These are phyloP conservation scores for Metschnikowia continentalis DNA, from an alignment of 805 yeast species.

Conservation along the genomic window DNA sequence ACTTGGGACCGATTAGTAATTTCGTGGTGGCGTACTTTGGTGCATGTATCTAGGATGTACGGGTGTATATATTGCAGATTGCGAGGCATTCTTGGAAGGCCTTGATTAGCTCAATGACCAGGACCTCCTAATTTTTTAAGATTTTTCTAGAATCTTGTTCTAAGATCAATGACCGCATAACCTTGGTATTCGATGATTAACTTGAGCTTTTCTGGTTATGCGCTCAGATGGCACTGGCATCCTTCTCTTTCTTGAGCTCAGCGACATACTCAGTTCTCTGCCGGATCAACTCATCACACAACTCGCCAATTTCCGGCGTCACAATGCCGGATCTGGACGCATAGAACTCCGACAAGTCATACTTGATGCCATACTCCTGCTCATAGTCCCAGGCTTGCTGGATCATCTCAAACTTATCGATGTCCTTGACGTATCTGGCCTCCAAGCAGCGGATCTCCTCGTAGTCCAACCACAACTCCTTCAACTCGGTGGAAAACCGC, in stretches of 20 bases:
- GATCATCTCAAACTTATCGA: slow-evolving; percentile 86
- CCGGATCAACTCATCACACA: slow-evolving; percentile 50
- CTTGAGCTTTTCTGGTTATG: no score
- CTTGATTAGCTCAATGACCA: no score
- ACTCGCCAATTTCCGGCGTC: slow-evolving; percentile 61
- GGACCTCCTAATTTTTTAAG: neutral
- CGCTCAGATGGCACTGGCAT: no score
- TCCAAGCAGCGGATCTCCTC: slow-evolving; percentile 79
- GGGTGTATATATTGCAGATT: neutral
- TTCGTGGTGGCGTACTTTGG: neutral
- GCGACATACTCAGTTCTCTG: slow-evolving; percentile 16
- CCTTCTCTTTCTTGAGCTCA: slow-evolving; percentile 1
- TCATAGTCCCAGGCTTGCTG: slow-evolving; percentile 84
- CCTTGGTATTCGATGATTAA: no score
- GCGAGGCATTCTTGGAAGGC: neutral
- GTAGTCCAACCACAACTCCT: slow-evolving; percentile 80
- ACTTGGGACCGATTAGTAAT: neutral
- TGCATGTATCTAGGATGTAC: neutral
- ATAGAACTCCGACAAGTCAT: slow-evolving; percentile 68
- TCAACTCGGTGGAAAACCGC: slow-evolving; percentile 57
- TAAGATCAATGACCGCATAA: no score
- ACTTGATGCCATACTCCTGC: slow-evolving; percentile 51
- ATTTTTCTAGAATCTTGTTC: no score
- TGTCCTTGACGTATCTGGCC: slow-evolving; percentile 87
- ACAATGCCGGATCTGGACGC: slow-evolving; percentile 58